Base-by-base conservation (phyloP, 768 basidiomycete species). In the Clavulina sp. region DNA sequence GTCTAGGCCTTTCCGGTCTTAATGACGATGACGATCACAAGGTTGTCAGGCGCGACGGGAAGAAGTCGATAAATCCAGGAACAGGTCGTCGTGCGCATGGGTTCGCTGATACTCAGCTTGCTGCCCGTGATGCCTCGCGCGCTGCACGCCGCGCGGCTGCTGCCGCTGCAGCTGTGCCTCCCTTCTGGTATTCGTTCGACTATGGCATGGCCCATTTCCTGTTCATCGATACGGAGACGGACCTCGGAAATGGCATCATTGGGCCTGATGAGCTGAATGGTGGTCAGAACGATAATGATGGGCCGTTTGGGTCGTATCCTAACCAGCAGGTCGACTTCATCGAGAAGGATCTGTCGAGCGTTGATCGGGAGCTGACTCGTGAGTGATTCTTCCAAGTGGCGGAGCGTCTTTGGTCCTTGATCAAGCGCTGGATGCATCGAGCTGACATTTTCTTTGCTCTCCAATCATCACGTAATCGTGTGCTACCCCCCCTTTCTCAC, bases 111-210 rank as follows among this genome's bases (percentile, higher is more conserved):
- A 38, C 19, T 38, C 19, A 19, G 9, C 9, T 38, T 19, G 9
- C 34, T 38, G 34, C 9, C n/a, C n/a, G n/a, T n/a, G n/a, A n/a
- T n/a, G n/a, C n/a, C n/a, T n/a, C n/a, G n/a, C n/a, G n/a, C n/a
- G n/a, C n/a, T n/a, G n/a, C n/a, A n/a, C n/a, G n/a, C n/a, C n/a
- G 60, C 60, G 60, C 61, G 0, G 50, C 55, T 4, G 49, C 52
- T 16, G 52, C 57, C 30, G 29, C 52, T 26, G 54, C 50, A 4
- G 61, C 59, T 4, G 38, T 49, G 21, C 33, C 18, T 41, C 59
- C 59, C 54, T 52, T 60, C 41, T 62, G 60, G 60, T 61, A 58
- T 51, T 58, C 57, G 31, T 62, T 53, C 51, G 59, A 60, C 51
- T 58, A 53, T 33, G 60, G 60, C 16, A 52, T 61, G 21, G 59